Conservation (phyloP, 2,329 filamentous ascomycete genomes). For the Colletotrichum tanaceti region DNA sequence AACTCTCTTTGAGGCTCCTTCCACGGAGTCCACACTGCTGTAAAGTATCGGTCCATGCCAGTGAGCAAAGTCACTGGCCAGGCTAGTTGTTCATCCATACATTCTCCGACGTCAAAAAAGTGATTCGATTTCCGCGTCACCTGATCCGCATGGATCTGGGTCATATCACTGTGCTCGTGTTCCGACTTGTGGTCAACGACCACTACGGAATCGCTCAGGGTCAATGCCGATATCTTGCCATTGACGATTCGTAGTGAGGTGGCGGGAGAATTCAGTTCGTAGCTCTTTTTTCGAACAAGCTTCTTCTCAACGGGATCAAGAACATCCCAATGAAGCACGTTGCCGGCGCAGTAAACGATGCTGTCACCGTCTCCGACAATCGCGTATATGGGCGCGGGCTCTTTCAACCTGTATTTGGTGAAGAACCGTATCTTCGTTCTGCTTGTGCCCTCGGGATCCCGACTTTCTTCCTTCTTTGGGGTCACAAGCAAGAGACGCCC, state of each 20-base stretch:
- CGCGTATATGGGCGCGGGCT: slow-evolving; percentile 63
- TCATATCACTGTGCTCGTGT: slow-evolving; percentile 51
- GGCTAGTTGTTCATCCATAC: slow-evolving; percentile 43
- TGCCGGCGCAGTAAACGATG: slow-evolving; percentile 67
- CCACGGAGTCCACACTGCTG: slow-evolving; percentile 64
- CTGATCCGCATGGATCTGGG: slow-evolving; percentile 59
- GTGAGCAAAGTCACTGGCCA: slow-evolving; percentile 61
- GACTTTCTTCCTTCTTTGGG: slow-evolving; percentile 40
- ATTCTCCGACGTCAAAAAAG: slow-evolving; percentile 58
- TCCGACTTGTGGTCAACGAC: slow-evolving; percentile 62
- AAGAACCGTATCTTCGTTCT: slow-evolving; percentile 31
- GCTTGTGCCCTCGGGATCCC: slow-evolving; percentile 41
- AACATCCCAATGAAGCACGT: slow-evolving; percentile 65
- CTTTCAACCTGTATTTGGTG: slow-evolving; percentile 35
- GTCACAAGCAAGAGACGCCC: slow-evolving; percentile 67
- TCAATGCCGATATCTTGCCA: slow-evolving; percentile 63
- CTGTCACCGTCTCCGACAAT: slow-evolving; percentile 66
- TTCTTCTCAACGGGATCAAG: slow-evolving; percentile 64
- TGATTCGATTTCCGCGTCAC: slow-evolving; percentile 58
- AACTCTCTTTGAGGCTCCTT: slow-evolving; percentile 55
- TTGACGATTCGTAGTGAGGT: slow-evolving; percentile 60
- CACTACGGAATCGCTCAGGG: slow-evolving; percentile 65
- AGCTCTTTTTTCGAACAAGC: slow-evolving; percentile 59
- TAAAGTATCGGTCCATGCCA: slow-evolving; percentile 59
- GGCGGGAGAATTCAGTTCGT: slow-evolving; percentile 65